Conservation (phyloP, 139 green algal species). For the Chlorella sp. region DNA sequence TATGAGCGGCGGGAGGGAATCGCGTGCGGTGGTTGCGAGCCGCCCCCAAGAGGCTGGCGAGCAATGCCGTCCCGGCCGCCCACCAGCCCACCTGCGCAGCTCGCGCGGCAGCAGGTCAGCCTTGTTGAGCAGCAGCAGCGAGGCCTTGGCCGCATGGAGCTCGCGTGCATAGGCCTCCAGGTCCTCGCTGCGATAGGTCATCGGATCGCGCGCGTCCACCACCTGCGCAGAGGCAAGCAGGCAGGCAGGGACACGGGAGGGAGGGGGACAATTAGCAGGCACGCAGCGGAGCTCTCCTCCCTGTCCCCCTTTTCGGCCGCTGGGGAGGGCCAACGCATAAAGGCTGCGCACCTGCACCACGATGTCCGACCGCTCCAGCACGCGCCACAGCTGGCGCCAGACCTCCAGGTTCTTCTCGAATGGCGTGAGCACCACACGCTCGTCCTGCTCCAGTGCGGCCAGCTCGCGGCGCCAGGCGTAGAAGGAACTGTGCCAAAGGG, state of each 20-base stretch:
- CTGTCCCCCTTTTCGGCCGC: no score
- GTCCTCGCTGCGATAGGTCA: conserved; percentile 90
- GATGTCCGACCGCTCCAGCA: conserved; percentile 94
- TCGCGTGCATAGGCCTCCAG: conserved; percentile 79
- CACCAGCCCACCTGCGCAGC: conserved; percentile 46
- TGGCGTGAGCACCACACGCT: conserved; percentile 89
- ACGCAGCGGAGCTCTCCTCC: no score
- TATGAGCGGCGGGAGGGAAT: no score
- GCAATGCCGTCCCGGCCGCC: no score
- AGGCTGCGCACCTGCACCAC: conserved; percentile 77
- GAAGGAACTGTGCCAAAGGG: no score
- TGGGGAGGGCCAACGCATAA: no score
- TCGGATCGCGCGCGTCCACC: conserved; percentile 92
- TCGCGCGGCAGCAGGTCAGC: conserved; percentile 87
- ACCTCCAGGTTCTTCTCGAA: conserved; percentile 99
- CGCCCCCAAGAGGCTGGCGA: no score
- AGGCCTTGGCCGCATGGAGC: conserved; percentile 68
- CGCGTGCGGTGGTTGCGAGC: no score
- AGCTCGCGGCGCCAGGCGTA: conserved; percentile 88
- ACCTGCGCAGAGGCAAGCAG: conserved; percentile 65
- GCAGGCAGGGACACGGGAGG: neutral
- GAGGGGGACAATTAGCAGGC: no score
- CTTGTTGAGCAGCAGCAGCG: conserved; percentile 97
- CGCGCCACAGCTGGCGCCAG: conserved; percentile 98
- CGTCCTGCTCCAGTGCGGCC: conserved; percentile 85